Evolutionary conservation across 2,329 filamentous ascomycete species (phyloP), one percentile per base, ranked within the genome.

Genomic region (Cladobotryum protrusum): DNA sequence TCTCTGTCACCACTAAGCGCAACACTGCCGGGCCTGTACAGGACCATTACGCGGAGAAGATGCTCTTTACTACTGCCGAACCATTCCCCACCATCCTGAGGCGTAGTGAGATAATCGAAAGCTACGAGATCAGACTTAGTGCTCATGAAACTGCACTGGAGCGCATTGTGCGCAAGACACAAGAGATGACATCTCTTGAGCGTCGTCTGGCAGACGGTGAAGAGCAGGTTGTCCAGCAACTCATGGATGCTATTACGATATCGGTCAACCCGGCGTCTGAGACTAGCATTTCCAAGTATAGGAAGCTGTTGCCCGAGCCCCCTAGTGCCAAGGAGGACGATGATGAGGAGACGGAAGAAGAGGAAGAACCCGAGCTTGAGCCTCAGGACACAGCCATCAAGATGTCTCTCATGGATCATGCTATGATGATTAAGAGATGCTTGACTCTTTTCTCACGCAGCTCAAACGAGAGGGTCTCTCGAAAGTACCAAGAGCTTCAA

Each of bases 71-170:
- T 0, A 92, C 90, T 1, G 85, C 84, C 0, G 91, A 96, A 60
- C 70, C 85, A 1, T 97, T 97, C 71, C 93, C 92, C 1, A 96
- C 91, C 1, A 95, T 97, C 44, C 72, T 96, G 20, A 82, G 89
- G 32, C 82, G 91, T 49, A 95, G 89, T 59, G 91, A 96, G 69
- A 87, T 97, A 53, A 71, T 95, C 13, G 74, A 81, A 6, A 75
- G 79, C 1, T 79, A 84, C 15, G 83, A 85, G 44, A 67, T 89
- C 15, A 76, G 76, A 11, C 74, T 96, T 20, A 79, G 79, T 32
- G 83, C 91, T 6, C 75, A 93, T 52, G 87, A 96, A 67, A 91
- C 89, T n/a, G 92, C 87, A 0, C 75, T 97, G 53, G 92, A 97
- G 65, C 84, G 92, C 14, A 92, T 93, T 32, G 85, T 89, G 59